Base-by-base conservation (phyloP, 108 stramenopile genomes). In the Cyclotella sp. region DNA sequence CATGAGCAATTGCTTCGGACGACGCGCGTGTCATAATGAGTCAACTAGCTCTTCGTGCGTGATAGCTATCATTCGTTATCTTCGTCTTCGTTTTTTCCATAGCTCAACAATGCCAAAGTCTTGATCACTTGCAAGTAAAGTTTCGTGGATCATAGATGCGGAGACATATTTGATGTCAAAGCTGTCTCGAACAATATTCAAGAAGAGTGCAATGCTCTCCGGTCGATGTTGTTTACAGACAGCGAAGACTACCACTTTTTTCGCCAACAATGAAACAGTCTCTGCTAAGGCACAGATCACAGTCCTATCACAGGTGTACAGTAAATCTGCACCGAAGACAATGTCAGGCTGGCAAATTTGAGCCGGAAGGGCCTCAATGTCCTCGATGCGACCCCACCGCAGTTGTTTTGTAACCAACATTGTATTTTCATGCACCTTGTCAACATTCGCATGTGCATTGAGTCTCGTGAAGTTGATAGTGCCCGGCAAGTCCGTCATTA, bases 321-420 rank as follows among this genome's bases (percentile, higher is more conserved):
- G n/a, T 47, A 68, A 39, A 53, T 68, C 67, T 68, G 67, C 67
- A 30, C 67, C 67, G 15, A 68, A 52, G 26, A 68, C 12, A n/a
- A 68, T 53, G 18, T 68, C 67, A 6, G 67, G 67, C 0, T 19
- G 67, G 21, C 67, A 9, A 39, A 53, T 68, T n/a, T 68, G 30
- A 0, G 9, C 26, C 28, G 51, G 51, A 40, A 68, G 67, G 51
- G 47, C 24, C 3, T 68, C 10, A 0, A 68, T 68, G 52, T 68
- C 67, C 10, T 68, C 18, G 29, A 52, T 24, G 28, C 51, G 51
- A 8, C 67, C 67, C 67, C 67, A 68, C 15, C 67, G 52, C 18
- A 68, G 29, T 26, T 49, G 52, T 52, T 52, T 46, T 14, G 67
- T 68, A 21, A 52, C 22, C 39, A 68, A 24, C 0, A 9, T 19